Conservation (phyloP, 805 yeast genomes). For the Zygosaccharomyces kombuchaensis region DNA sequence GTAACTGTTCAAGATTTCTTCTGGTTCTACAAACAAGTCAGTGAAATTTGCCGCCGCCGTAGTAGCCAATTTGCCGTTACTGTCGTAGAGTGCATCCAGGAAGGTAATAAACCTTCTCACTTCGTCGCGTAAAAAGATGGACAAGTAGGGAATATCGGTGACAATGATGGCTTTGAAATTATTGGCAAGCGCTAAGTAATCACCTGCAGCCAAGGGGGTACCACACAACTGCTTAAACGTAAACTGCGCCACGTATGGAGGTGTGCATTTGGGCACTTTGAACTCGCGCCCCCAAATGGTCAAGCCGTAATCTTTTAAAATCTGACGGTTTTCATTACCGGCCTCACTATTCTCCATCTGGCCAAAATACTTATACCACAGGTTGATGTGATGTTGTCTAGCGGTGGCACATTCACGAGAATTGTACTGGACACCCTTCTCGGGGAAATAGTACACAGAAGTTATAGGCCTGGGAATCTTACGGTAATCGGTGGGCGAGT, state of each 20-base stretch:
- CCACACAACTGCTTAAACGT: constrained; percentile 86
- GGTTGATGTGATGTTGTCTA: constrained; percentile 58
- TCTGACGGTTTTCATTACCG: constrained; percentile 12
- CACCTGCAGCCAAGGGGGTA: constrained; percentile 86
- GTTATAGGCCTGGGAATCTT: constrained; percentile 80
- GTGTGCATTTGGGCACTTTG: constrained; percentile 67
- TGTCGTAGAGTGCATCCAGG: constrained; percentile 92
- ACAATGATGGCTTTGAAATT: constrained; percentile 75
- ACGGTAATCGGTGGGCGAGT: constrained; percentile 93
- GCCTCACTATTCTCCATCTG: constrained; percentile 46
- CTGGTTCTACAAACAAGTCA: constrained; percentile 81
- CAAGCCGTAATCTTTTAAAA: constrained; percentile 31
- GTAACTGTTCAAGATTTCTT: constrained; percentile 41
- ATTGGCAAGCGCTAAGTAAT: constrained; percentile 77
- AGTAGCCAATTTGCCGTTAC: constrained; percentile 80
- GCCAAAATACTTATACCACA: constrained; percentile 78
- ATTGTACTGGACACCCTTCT: constrained; percentile 52
- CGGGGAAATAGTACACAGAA: constrained; percentile 72
- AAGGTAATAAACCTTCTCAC: constrained; percentile 92
- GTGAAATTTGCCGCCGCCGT: constrained; percentile 84
- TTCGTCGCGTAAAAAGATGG: constrained; percentile 72
- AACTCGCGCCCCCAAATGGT: constrained; percentile 88
- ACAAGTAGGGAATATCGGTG: constrained; percentile 86
- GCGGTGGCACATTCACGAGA: constrained; percentile 47
- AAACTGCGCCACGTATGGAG: constrained; percentile 83